Percentiles rank a stretch among this genome's conserved stretches.
Conservation (phyloP, 163 green algal genomes). For the Volvox carteri region DNA sequence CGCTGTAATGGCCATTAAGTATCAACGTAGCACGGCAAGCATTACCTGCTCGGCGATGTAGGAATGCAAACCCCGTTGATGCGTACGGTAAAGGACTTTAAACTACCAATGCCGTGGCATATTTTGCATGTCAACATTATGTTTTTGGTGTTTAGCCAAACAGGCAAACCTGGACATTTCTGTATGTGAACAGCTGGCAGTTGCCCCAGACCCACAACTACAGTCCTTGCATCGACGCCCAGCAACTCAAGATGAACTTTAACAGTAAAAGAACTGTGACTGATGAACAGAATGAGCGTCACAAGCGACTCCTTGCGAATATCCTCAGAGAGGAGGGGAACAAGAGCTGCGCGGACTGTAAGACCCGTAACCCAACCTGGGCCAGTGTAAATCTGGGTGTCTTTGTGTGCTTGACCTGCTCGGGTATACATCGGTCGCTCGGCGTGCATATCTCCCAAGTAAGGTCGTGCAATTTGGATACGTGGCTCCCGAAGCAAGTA, state of each 20-base stretch:
- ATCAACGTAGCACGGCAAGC: neutral
- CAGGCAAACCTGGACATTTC: neutral
- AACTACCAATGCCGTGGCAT: neutral
- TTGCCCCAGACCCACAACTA: conserved; percentile 34
- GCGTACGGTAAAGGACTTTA: neutral
- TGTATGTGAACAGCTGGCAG: neutral
- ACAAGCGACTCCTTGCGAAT: conserved; percentile 80
- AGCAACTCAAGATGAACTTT: conserved; percentile 28
- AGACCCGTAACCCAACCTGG: conserved; percentile 88
- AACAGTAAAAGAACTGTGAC: conserved; percentile 84
- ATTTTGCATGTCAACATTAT: neutral
- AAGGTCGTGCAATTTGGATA: conserved; percentile 96
- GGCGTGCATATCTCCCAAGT: conserved; percentile 96
- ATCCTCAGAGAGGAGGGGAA: conserved; percentile 90
- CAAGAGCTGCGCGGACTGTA: conserved; percentile 89
- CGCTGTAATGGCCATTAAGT: neutral
- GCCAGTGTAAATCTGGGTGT: conserved; percentile 95
- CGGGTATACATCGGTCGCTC: conserved; percentile 88
- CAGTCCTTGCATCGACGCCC: neutral
- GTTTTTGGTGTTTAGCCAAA: neutral
- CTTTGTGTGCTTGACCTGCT: conserved; percentile 98
- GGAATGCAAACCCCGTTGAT: neutral
- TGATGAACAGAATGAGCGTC: conserved; percentile 85
- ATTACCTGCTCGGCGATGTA: neutral
- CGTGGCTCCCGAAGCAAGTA: conserved; percentile 97